Evolutionary conservation across 176 grass and related monocot genomes (phyloP), one percentile per base, ranked within the genome.

Genomic region (Rhynchospora tenuis): DNA sequence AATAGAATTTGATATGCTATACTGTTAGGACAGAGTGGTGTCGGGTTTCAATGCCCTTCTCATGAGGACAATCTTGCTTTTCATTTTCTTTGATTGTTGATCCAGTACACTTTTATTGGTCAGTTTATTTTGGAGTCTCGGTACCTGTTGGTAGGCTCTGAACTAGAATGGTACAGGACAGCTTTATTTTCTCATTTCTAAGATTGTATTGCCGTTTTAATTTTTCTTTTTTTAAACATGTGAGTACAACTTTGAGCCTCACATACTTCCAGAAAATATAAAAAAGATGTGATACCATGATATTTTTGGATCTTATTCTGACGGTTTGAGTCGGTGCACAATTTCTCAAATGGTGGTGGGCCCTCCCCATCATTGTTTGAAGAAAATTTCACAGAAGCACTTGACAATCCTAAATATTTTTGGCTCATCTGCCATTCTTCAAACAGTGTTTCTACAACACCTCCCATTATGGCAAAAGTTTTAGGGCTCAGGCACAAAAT

Each of bases 361-460:
- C 92, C 87, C 72, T 17, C 84, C 55, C 90, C 87, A 84, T 95
- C 90, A 63, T 98, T 89, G 66, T 81, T 91, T 50, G 88, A 84
- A 71, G 92, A 91, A 52, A 87, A 55, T 73, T 86, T 93, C 79
- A 90, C 78, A 24, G 84, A 87, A 74, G 84, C 58, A 72, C 89
- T 83, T 56, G 95, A 93, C 46, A 91, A 81, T 26, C 87, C 89
- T 2, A 88, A 93, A 82, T 89, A 95, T 83, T 95, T 98, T 69
- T 89, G 87, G 85, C 88, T 98, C 88, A 98, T 95, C 46, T 91
- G 88, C 92, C 92, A 98, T 68, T 93, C 92, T 80, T 98, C 90
- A 74, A 86, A 87, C 71, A 97, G 82, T 61, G 89, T 91, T 86
- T 94, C 92, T 29, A 94, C 92, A 28, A 89, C 66, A 19, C 95